These are phyloP conservation scores for Russula griseocarnosa DNA, from an alignment of 768 basidiomycete genomes.

Conservation along the genomic window DNA sequence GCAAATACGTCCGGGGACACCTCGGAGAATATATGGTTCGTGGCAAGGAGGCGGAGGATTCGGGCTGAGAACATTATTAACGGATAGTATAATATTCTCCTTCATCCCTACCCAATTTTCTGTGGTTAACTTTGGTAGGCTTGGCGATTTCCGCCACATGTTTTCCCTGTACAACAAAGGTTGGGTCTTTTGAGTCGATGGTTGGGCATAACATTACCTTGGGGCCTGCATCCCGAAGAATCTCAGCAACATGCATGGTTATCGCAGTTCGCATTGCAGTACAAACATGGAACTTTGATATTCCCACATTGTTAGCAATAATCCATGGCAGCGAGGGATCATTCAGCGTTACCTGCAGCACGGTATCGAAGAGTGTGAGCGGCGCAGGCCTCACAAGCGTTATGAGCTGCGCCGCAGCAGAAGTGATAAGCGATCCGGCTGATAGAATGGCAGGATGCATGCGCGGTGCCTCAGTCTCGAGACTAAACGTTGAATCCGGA, in stretches of 20 bases:
- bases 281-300: conserved; percentile 3
- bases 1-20: conserved; percentile 32
- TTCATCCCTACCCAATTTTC: conserved; percentile 23
- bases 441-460: conserved; percentile 1
- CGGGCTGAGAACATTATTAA: conserved; percentile 26
- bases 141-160: conserved; percentile 40
- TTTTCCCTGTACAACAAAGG: conserved; percentile 13
- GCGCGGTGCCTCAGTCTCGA: conserved; percentile 10
- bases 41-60: conserved; percentile 32
- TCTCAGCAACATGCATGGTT: conserved; percentile 17
- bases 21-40: conserved; percentile 34
- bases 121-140: conserved; percentile 28
- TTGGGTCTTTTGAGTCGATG: no score
- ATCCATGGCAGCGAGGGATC: background rate
- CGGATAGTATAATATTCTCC: background rate
- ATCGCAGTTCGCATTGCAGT: conserved; percentile 5
- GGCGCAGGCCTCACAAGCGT: conserved; percentile 14
- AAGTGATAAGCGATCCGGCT: conserved; percentile 12
- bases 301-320: background rate
- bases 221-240: conserved; percentile 24
- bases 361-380: background rate
- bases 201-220: conserved; percentile 5
- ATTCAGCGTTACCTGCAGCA: conserved; percentile 3
- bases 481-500: background rate
- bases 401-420: conserved; percentile 12